Evolutionary conservation across 2,329 filamentous ascomycete species (phyloP), one percentile per base, ranked within the genome.

Genomic region (Scedosporium boydii): DNA sequence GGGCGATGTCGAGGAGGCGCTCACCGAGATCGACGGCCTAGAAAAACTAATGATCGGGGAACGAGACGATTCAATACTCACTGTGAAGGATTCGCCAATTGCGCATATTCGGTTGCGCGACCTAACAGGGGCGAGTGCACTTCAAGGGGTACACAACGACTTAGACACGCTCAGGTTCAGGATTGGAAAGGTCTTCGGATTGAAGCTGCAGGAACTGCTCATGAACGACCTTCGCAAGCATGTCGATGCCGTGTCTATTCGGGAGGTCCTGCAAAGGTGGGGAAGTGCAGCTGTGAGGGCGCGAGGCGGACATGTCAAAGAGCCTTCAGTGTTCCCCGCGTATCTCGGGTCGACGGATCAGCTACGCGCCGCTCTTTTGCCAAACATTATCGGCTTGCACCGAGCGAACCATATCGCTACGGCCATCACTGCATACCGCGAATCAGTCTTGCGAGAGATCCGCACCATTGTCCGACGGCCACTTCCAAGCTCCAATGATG

Each of bases 401-500:
- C 84, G 90, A 58, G 90, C 92, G 26, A 88, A 87, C 66, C 87
- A 95, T 69, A 89, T 93, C 2, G 86, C 87, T 3, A 84, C 87
- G 42, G 95, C 95, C 21, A 90, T 92, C n/a, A 83, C 87, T 46
- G 86, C 87, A 0, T 98, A 95, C 73, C 86, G 93, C 66, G 92
- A 96, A 48, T 83, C 90, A 0, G 86, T 96, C 12, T 77, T 96
- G 65, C 87, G 90, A 59, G 95, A 99, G 73, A 88, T 98, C 72
- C 89, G 93, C 68, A 87, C 85, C 41, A 79, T 98, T 58, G 93
- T 99, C 59, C 85, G 92, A 61, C 85, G 87, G 63, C 89, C 93
- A 26, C 80, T 99, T 46, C 95, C 95, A 0, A 96, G 92, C 70
- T 96, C 93, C 10, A 95, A 86, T 68, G 95, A 99, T 64, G 93